Evolutionary conservation across 2,329 filamentous ascomycete species (phyloP).

Genomic region (Exophiala lecanii-corni): DNA sequence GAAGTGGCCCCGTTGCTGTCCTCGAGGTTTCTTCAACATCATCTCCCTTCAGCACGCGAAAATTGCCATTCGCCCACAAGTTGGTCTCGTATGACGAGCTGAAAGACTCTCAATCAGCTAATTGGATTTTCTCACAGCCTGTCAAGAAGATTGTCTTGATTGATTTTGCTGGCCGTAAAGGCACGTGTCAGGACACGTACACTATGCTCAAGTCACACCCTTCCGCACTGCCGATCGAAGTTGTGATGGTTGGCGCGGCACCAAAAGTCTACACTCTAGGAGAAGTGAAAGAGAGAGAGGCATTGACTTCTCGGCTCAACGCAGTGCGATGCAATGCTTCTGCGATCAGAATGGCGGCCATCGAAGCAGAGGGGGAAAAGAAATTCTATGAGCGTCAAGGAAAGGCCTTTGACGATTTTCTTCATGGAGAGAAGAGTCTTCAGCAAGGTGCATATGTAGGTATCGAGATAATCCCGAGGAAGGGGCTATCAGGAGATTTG

Average conservation of each 20-base stretch:
- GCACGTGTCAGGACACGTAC: not conserved
- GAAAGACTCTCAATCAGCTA: not conserved
- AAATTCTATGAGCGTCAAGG: not conserved
- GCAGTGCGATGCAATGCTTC: conserved; percentile 7
- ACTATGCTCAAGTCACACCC: not conserved
- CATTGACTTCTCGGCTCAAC: not conserved
- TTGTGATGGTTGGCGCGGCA: conserved; percentile 4
- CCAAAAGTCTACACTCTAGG: conserved; percentile 4
- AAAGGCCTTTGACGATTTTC: conserved; percentile 4
- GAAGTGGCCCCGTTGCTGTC: conserved; percentile 20
- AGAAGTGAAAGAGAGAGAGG: conserved; percentile 2
- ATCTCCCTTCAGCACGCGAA: too few relatives aligned
- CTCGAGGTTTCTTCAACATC: conserved; percentile 23
- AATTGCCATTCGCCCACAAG: not conserved
- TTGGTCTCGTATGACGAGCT: conserved; percentile 4
- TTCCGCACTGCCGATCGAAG: not conserved
- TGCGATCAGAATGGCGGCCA: conserved; percentile 2
- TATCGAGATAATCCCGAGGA: conserved; percentile 1
- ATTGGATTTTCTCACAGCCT: not conserved
- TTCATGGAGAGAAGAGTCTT: not conserved
- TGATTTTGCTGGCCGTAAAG: conserved; percentile 6
- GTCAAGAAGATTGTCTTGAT: conserved; percentile 4
- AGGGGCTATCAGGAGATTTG: conserved; percentile 4
- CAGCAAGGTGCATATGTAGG: conserved; percentile 4
- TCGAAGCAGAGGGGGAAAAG: conserved; percentile 2